These are phyloP conservation scores for Gleditsia sinensis DNA, from an alignment of 306 rosid species.

Conservation along the genomic window DNA sequence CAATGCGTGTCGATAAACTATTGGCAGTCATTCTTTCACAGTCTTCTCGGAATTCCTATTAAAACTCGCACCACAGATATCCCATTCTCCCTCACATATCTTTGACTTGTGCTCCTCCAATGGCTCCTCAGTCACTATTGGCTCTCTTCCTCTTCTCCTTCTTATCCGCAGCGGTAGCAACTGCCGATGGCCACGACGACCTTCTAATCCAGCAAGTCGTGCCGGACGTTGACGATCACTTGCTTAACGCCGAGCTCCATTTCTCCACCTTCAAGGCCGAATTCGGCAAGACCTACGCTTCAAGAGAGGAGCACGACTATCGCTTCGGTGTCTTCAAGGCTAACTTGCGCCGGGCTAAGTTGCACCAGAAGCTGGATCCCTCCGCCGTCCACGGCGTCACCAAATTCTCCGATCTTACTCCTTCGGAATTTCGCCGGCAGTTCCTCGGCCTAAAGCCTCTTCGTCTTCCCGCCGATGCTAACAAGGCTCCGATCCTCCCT, in stretches of 20 bases:
- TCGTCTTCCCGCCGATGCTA: conserved; percentile 66
- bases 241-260: conserved; percentile 70
- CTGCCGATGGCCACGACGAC: conserved; percentile 42
- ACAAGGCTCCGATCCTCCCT: conserved; percentile 83
- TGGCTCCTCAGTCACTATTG: conserved; percentile 39
- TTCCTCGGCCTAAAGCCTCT: conserved; percentile 77
- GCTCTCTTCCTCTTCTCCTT: conserved; percentile 36
- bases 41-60: background rate
- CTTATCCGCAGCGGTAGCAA: conserved; percentile 36
- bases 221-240: conserved; percentile 45
- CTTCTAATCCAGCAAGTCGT: conserved; percentile 77
- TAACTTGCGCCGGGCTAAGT: conserved; percentile 70
- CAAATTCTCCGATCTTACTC: conserved; percentile 83
- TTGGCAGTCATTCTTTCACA: background rate
- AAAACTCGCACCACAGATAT: background rate
- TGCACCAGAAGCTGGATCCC: conserved; percentile 80
- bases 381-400: conserved; percentile 89
- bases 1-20: conserved; percentile 22
- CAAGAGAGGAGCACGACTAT: conserved; percentile 73
- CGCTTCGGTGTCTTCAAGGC: conserved; percentile 74
- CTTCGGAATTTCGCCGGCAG: conserved; percentile 65
- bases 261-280: conserved; percentile 70
- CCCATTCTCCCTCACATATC: background rate
- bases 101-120: conserved; percentile 10
- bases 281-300: conserved; percentile 65